These are phyloP conservation scores for Rubroshorea leprosula DNA, from an alignment of 345 rosid species.

Conservation along the genomic window DNA sequence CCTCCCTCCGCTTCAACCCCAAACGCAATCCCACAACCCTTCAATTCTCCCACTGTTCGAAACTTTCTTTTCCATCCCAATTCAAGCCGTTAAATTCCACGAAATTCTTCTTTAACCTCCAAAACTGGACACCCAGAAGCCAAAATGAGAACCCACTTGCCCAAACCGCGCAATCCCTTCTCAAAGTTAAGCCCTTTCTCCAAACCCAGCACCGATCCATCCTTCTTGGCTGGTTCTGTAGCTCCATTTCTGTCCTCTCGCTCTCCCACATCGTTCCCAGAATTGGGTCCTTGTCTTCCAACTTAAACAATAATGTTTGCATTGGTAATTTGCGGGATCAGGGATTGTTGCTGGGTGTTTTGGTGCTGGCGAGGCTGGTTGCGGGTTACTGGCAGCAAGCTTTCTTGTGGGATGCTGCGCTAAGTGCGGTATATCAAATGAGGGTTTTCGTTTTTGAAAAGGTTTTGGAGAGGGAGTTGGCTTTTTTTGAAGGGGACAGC, in stretches of 20 bases:
- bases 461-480: constrained; percentile 64
- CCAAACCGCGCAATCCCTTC: constrained; percentile 35
- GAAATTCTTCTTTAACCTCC: constrained; percentile 5
- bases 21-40: neutral
- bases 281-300: constrained; percentile 46
- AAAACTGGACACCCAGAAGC: neutral
- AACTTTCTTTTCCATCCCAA: neutral
- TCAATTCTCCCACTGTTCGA: neutral
- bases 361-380: constrained; percentile 45
- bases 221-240: constrained; percentile 80
- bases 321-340: constrained; percentile 29
- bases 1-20: neutral
- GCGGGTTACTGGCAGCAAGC: constrained; percentile 73
- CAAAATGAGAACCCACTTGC: constrained; percentile 7
- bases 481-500: constrained; percentile 67
- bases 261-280: constrained; percentile 68
- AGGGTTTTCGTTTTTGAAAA: constrained; percentile 58
- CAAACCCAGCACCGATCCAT: constrained; percentile 49
- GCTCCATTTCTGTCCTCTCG: constrained; percentile 62
- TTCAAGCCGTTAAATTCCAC: constrained; percentile 4
- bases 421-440: constrained; percentile 44
- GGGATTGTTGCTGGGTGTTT: constrained; percentile 36
- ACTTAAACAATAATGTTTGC: constrained; percentile 23
- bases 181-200: constrained; percentile 48
- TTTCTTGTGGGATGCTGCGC: constrained; percentile 78